phyloP scores from a whole-genome alignment of 2,329 filamentous ascomycete species.

The Pyrenophora teres region DNA sequence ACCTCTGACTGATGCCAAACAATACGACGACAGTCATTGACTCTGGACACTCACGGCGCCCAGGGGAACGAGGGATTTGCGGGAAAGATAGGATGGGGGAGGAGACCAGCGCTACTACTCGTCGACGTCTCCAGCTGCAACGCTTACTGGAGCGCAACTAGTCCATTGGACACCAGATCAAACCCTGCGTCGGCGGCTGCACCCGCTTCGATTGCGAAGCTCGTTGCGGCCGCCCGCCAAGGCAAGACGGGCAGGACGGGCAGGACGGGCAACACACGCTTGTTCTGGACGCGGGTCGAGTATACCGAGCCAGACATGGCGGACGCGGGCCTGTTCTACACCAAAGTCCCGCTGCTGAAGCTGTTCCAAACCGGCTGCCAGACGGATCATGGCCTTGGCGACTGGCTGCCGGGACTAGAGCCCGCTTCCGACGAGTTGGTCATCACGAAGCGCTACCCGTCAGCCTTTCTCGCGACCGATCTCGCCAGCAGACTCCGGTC shows the following conservation, averaged over 20 bases:
- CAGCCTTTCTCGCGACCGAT: slow-evolving; percentile 54
- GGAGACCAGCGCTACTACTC: slow-evolving; percentile 50
- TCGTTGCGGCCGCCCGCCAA: slow-evolving; percentile 50
- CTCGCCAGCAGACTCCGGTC: slow-evolving; percentile 49
- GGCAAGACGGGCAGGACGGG: slow-evolving; percentile 9
- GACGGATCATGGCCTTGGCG: slow-evolving; percentile 7
- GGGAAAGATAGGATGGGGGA: slow-evolving; percentile 53
- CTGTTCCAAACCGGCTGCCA: slow-evolving; percentile 51
- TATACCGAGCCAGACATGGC: slow-evolving; percentile 52
- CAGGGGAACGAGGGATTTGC: slow-evolving; percentile 41
- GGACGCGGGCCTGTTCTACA: slow-evolving; percentile 53
- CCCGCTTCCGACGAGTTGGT: slow-evolving; percentile 44
- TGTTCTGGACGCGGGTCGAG: slow-evolving; percentile 54
- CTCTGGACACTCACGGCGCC: slow-evolving; percentile 11
- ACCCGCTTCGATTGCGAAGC: slow-evolving; percentile 47
- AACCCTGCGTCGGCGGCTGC: slow-evolving; percentile 45
- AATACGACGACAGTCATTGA: slow-evolving; percentile 20
- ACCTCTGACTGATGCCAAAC: slow-evolving; percentile 2
- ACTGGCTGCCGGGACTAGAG: slow-evolving; percentile 48
- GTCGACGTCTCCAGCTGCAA: slow-evolving; percentile 56
- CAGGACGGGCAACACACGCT: slow-evolving; percentile 33
- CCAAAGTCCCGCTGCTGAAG: slow-evolving; percentile 50
- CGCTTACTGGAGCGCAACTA: slow-evolving; percentile 52
- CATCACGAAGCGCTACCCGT: slow-evolving; percentile 52
- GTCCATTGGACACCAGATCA: slow-evolving; percentile 49